Base-by-base conservation (phyloP, 495 filamentous ascomycete genomes). In the Cladorrhinum samala region DNA sequence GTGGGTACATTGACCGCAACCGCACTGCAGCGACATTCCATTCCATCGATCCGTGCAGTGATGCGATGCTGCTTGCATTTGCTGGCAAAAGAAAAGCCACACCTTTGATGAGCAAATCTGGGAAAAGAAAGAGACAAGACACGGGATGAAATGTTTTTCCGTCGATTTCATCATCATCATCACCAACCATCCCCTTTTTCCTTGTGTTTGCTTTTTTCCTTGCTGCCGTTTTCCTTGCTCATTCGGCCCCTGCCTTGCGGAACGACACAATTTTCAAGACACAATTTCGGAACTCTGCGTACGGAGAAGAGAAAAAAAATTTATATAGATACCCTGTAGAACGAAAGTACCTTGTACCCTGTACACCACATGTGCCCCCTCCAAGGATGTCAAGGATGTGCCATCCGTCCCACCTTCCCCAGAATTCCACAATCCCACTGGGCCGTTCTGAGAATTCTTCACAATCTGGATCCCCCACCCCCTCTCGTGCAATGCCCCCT, bases 381-480 rank as follows among this genome's bases (percentile, higher is more conserved):
- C 18, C 27, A 1, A 20, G 40, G 46, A 11, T 6, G 27, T 11
- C 46, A 45, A 5, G 20, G 42, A 23, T n/a, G 42, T 24, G 11
- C 30, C 47, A 50, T 53, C 30, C 47, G 46, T 53, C 50, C 45
- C 50, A 38, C 27, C 50, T 58, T 54, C 56, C 56, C 52, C 56
- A 59, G 56, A 55, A 59, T 59, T 59, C 56, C 52, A 49, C 40
- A 38, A 25, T 21, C 33, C 45, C 23, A 47, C 40, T 58, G 51
- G 50, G 36, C 48, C 56, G 38, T 24, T 23, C 21, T 45, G 24
- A 57, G 50, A 49, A 57, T 49, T 53, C 50, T 47, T 23, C 21
- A 25, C 38, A 57, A 48, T 53, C 36, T 51, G 33, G 41, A 43
- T n/a, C 45, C 45, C 45, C 24, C 23, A 27, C 21, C 24, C 17